Evolutionary conservation across 345 rosid genomes (phyloP), one percentile per base, ranked within the genome.

Genomic region (Kernera saxatilis): DNA sequence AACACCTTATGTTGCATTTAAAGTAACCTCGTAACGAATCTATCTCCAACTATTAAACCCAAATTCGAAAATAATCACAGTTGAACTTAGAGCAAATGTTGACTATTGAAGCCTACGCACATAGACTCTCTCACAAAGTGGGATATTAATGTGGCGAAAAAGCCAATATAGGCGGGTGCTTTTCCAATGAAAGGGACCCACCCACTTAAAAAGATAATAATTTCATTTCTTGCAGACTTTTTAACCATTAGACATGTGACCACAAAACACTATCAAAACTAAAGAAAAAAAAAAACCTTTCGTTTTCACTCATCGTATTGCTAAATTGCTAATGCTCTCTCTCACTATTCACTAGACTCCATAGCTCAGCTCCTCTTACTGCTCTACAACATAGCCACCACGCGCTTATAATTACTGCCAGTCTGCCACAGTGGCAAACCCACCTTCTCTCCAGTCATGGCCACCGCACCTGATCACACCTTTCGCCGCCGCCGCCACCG

Each of bases 371-470:
- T 57, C 7, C 55, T 46, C 71, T 67, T 73, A 55, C 55, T 32
- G 69, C 26, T 18, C 46, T 50, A 67, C 70, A 59, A 43, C 32
- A 54, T 70, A 66, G 60, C 53, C 35, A 55, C 58, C 71, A 73
- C 71, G 71, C 77, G 71, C 58, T 73, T 73, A 57, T 46, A 46
- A 49, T 39, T 26, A 67, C 60, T 50, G 49, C 56, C 54, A 74
- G 19, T 58, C 60, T 50, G 49, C 56, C 54, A 74, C 73, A 50
- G 73, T 74, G 78, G 78, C 78, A 58, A 74, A 59, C 50, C 69
- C 73, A 74, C 54, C 69, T 59, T 67, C 73, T 25, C 55, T 67
- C 55, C 22, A 39, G 14, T 33, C 78, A 74, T 74, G 78, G 73
- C 73, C 69, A 59, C 77, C 33, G 43, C 51, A 45, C 49, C 49